Evolutionary conservation across 306 rosid species (phyloP).

Genomic region (Prosopis cineraria): DNA sequence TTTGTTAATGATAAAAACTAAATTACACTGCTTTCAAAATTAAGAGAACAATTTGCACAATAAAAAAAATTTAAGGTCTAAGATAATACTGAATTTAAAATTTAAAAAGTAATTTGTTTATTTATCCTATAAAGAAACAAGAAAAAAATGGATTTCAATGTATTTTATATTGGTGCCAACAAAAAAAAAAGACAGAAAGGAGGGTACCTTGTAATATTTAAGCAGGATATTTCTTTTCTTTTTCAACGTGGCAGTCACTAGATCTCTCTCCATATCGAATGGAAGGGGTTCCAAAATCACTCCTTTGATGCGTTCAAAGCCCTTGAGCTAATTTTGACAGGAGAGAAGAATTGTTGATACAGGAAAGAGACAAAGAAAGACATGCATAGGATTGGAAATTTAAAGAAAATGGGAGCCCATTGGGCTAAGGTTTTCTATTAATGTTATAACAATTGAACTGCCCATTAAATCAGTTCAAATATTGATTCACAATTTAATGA

Average conservation of each 20-base stretch:
- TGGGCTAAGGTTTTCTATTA: no score
- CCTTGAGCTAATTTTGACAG: conserved; percentile 63
- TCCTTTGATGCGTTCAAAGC: conserved; percentile 77
- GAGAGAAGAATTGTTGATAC: background rate
- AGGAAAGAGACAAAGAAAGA: background rate
- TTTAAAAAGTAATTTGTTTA: no score
- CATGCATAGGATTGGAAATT: background rate
- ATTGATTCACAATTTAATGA: no score
- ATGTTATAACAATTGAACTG: no score
- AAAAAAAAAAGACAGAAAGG: no score
- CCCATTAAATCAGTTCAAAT: no score
- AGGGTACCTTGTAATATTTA: conserved; percentile 63
- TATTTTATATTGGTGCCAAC: background rate
- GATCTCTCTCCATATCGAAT: conserved; percentile 76
- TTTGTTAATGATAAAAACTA: no score
- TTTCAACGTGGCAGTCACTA: conserved; percentile 88
- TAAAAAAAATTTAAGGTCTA: no score
- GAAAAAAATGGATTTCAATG: background rate
- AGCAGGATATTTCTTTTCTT: conserved; percentile 76
- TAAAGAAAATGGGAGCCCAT: background rate
- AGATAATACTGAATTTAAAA: no score
- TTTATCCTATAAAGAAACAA: no score
- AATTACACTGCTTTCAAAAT: no score
- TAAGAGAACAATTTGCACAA: no score
- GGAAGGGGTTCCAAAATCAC: conserved; percentile 61